Conservation (phyloP, 139 green algal species). For the Raphidocelis subcapitata region DNA sequence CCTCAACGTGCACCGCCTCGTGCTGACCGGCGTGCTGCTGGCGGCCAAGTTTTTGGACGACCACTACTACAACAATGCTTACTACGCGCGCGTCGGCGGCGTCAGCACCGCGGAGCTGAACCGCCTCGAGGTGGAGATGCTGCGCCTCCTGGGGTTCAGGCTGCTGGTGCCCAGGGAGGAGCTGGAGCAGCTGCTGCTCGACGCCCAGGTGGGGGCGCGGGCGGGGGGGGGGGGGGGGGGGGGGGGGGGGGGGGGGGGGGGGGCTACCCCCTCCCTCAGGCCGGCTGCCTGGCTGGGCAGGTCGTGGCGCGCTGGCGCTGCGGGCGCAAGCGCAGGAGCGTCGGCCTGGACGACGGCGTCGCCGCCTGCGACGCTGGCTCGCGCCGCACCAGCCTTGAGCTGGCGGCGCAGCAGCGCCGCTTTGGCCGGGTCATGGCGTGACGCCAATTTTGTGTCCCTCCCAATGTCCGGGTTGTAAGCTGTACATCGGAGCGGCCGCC, state of each 20-base stretch:
- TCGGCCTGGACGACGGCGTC: constrained; percentile 7
- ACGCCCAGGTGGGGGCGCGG: neutral
- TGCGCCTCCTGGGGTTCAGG: constrained; percentile 64
- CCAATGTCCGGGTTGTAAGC: too few species aligned
- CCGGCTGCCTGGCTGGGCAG: constrained; percentile 9
- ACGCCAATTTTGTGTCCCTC: too few species aligned
- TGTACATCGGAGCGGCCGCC: too few species aligned
- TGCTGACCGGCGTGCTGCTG: constrained; percentile 63
- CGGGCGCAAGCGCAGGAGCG: constrained; percentile 25
- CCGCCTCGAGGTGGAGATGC: constrained; percentile 72
- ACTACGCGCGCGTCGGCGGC: constrained; percentile 75
- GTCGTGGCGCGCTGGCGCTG: constrained; percentile 17
- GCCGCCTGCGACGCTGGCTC: constrained; percentile 8
- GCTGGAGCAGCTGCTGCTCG: constrained; percentile 12
- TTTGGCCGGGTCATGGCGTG: too few species aligned
- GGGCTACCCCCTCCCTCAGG: neutral
- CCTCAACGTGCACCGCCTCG: constrained; percentile 72
- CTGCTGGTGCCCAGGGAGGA: constrained; percentile 45
- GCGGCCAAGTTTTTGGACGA: constrained; percentile 83
- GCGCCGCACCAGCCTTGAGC: constrained; percentile 18
- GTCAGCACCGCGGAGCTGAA: constrained; percentile 76
- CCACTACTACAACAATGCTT: constrained; percentile 76
- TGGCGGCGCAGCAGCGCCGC: constrained; percentile 5
- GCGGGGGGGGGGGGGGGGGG: too few species aligned
- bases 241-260: too few species aligned